Base-by-base conservation (phyloP, 75 land plant species). In the Pinus tabuliformis region DNA sequence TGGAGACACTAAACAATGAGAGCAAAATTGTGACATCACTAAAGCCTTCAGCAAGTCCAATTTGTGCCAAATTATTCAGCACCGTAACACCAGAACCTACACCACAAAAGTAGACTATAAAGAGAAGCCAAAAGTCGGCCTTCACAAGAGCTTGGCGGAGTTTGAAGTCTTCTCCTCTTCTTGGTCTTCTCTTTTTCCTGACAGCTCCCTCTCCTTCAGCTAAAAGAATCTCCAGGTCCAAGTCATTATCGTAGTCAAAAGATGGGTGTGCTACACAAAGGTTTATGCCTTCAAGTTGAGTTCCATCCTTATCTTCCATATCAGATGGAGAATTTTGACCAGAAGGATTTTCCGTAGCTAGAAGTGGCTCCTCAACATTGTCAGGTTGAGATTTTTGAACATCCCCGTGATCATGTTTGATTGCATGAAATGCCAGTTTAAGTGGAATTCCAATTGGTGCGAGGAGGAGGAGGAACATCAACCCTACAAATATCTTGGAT, bases 101-200 rank as follows among this genome's bases (percentile, higher is more conserved):
- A 24, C 91, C 91, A 82, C 88, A 83, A 66, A 93, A 91, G 66
- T 87, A 88, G 3, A 81, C 81, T 14, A 90, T 12, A 77, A 89
- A 95, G 21, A 95, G 81, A 62, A 95, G 90, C 98, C 98, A 95
- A 75, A 95, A 92, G 79, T 95, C 95, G 30, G 91, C 95, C 78
- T 90, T 95, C 5, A 90, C 73, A 6, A 92, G 8, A 56, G 91
- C 91, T 78, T 92, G 81, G 18, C 84, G 74, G 28, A 95, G 86
- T 15, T 72, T 86, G 61, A 92, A 92, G 77, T 92, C 95, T 36
- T 95, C 96, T 17, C 98, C 98, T 52, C 92, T 81, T 49, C 62
- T 72, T 1, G 97, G 97, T 42, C 81, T 73, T 58, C 89, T 70
- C 78, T 86, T 85, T 81, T 83, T 80, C 59, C 81, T 83, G 17